Evolutionary conservation across 495 filamentous ascomycete genomes (phyloP).

Genomic region (Evernia prunastri): DNA sequence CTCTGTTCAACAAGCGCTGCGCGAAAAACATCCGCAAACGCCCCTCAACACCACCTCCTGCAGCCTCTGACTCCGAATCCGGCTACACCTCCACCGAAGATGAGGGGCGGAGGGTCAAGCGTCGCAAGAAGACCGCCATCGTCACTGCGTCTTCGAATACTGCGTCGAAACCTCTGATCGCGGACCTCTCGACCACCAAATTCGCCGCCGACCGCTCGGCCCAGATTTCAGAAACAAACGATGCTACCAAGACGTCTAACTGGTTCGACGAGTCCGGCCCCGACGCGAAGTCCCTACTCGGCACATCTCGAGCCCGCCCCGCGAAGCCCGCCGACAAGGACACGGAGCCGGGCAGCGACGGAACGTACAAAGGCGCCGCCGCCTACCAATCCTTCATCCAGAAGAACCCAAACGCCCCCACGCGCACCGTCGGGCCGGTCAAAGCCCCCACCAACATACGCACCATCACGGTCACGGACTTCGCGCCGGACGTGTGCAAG

Average conservation of each 20-base stretch:
- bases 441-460: conserved; percentile 87
- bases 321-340: conserved; percentile 23
- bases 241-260: conserved; percentile 88
- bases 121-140: conserved; percentile 62
- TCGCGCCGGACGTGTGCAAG: conserved; percentile 91
- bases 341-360: conserved; percentile 37
- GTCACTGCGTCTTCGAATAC: conserved; percentile 50
- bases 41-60: conserved; percentile 70
- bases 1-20: conserved; percentile 82
- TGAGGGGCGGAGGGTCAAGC: conserved; percentile 69
- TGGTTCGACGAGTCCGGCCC: conserved; percentile 71
- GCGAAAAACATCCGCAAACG: conserved; percentile 81
- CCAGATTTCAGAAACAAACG: conserved; percentile 59
- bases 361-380: conserved; percentile 70
- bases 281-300: conserved; percentile 52
- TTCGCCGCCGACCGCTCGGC: conserved; percentile 54
- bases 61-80: conserved; percentile 48
- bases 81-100: conserved; percentile 74
- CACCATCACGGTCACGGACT: conserved; percentile 85
- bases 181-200: conserved; percentile 46
- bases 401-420: conserved; percentile 74
- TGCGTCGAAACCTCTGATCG: conserved; percentile 33
- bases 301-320: conserved; percentile 47
- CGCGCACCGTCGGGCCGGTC: conserved; percentile 68
- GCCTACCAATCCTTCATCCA: conserved; percentile 69